These are phyloP conservation scores for Apiotrichum akiyoshidainum DNA, from an alignment of 1,284 basidiomycete species.

Conservation along the genomic window DNA sequence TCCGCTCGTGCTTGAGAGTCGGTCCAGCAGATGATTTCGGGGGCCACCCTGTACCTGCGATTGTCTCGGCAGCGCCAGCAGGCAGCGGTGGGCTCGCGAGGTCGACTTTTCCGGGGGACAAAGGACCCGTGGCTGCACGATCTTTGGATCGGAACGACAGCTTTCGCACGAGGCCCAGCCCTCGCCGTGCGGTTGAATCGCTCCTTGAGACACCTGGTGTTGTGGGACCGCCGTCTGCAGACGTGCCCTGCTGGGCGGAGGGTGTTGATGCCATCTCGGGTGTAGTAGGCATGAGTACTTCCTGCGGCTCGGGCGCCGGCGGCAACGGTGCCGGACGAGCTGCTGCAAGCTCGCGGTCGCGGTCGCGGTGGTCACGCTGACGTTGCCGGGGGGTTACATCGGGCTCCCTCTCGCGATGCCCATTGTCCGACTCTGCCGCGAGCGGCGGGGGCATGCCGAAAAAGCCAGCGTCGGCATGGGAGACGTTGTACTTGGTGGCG, in stretches of 20 bases:
- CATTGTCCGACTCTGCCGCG: not conserved
- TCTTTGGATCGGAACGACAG: slow-evolving; percentile 12
- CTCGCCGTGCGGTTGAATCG: slow-evolving; percentile 1
- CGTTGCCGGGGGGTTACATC: not conserved
- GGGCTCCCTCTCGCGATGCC: not conserved
- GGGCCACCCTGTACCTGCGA: no score
- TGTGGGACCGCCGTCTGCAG: not conserved
- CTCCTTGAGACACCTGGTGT: not conserved
- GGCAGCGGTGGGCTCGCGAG: not conserved
- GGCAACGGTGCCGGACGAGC: not conserved
- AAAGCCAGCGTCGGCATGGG: not conserved
- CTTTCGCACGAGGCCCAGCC: slow-evolving; percentile 15
- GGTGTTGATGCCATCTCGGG: not conserved
- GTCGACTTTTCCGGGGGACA: not conserved
- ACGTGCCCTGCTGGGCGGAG: not conserved
- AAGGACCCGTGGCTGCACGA: not conserved
- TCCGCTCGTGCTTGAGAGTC: not conserved
- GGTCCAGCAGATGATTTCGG: not conserved
- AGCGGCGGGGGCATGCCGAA: not conserved
- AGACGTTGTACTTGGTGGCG: slow-evolving; percentile 2
- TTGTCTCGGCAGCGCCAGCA: not conserved
- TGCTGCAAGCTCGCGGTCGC: not conserved
- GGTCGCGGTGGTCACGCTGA: not conserved
- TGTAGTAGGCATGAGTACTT: not conserved
- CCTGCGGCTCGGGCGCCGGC: not conserved